Evolutionary conservation across 768 basidiomycete species (phyloP).

Genomic region (Hygrophorus russula): DNA sequence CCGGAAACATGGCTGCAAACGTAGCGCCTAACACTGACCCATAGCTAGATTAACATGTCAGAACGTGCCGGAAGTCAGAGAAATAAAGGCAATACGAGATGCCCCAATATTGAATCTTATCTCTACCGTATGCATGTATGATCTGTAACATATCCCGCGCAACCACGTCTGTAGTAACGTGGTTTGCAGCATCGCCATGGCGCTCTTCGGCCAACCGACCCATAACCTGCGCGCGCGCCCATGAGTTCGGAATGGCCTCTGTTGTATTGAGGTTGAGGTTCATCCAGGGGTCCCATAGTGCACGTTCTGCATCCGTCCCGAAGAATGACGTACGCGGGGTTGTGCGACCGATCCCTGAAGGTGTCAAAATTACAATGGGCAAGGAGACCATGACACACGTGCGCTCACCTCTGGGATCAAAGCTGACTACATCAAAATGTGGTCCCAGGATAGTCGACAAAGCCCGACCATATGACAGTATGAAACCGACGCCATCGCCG

Average conservation of each 20-base stretch:
- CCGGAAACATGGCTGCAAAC: conserved; percentile 24
- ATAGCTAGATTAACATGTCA: conserved; percentile 14
- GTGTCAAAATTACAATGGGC: neutral
- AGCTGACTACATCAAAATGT: conserved; percentile 33
- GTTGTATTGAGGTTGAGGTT: conserved; percentile 13
- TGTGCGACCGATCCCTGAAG: conserved; percentile 23
- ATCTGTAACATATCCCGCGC: conserved; percentile 29
- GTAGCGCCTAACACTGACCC: conserved; percentile 18
- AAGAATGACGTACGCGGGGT: conserved; percentile 25
- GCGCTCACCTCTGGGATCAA: conserved; percentile 32
- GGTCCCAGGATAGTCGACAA: conserved; percentile 25
- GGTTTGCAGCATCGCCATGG: conserved; percentile 15
- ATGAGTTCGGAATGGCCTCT: conserved; percentile 16
- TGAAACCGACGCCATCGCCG: conserved; percentile 26
- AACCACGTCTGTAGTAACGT: conserved; percentile 26
- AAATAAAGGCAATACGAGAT: conserved; percentile 13
- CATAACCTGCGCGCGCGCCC: conserved; percentile 21
- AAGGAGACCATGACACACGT: neutral
- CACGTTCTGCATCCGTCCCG: conserved; percentile 21
- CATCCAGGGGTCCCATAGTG: conserved; percentile 13
- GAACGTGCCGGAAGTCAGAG: neutral
- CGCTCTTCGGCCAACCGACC: conserved; percentile 22
- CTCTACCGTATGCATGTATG: conserved; percentile 18
- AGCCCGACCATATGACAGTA: conserved; percentile 13
- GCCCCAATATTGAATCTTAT: conserved; percentile 23